phyloP scores from a whole-genome alignment of 805 yeast species.

The Candida golubevii region DNA sequence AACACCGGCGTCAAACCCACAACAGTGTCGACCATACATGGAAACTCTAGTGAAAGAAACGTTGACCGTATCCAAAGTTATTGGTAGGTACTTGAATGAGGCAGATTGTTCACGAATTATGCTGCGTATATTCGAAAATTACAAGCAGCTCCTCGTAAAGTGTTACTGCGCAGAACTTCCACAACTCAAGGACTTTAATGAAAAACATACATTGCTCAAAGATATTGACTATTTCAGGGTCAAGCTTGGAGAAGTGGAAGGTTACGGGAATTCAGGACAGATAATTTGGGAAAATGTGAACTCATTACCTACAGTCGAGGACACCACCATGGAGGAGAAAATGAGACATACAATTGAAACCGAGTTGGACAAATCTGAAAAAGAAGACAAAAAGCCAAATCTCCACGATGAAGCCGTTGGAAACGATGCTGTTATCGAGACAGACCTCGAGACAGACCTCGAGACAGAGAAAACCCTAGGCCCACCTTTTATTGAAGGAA shows the following conservation, averaged over 20 bases:
- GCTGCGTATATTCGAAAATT: constrained; percentile 51
- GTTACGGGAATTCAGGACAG: constrained; percentile 59
- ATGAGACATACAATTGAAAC: constrained; percentile 38
- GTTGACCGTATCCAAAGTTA: constrained; percentile 54
- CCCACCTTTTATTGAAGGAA: no score
- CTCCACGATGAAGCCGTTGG: no score
- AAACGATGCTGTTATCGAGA: no score
- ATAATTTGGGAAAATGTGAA: constrained; percentile 59
- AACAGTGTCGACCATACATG: constrained; percentile 60
- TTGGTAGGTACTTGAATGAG: constrained; percentile 54
- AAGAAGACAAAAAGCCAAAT: neutral
- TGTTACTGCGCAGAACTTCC: constrained; percentile 46
- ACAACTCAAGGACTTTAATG: constrained; percentile 46
- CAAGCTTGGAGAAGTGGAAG: constrained; percentile 54
- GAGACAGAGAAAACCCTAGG: no score
- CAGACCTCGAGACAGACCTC: no score
- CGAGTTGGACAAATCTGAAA: constrained; percentile 1
- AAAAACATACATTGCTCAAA: constrained; percentile 50
- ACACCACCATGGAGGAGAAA: constrained; percentile 41
- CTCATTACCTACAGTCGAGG: constrained; percentile 47
- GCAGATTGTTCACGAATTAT: constrained; percentile 42
- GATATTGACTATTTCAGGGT: constrained; percentile 64
- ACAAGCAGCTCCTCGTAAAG: constrained; percentile 51
- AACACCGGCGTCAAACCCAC: constrained; percentile 36
- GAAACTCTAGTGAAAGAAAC: constrained; percentile 63